Percentiles rank a stretch among this genome's conserved stretches.
Conservation (phyloP, 441 rosid species). For the Jatropha multifida region DNA sequence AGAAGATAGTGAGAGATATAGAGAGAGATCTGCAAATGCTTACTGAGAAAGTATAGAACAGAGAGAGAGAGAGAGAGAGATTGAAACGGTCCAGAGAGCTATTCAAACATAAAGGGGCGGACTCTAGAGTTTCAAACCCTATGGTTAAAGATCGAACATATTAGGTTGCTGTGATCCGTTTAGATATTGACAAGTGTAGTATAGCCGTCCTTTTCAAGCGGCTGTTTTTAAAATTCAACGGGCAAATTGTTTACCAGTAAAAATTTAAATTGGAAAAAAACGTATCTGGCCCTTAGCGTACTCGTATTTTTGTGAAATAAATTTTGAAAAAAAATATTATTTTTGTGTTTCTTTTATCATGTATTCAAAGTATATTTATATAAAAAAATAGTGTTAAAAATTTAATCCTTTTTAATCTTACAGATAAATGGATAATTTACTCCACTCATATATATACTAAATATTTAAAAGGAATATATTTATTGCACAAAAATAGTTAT, state of each 20-base stretch:
- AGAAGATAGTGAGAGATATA: constrained; percentile 11
- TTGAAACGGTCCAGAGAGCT: constrained; percentile 49
- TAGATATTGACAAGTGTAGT: constrained; percentile 25
- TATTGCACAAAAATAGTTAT: too few species aligned
- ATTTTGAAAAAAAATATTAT: too few species aligned
- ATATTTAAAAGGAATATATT: too few species aligned
- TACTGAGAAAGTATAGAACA: constrained; percentile 12
- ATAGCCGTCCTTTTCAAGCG: constrained; percentile 38
- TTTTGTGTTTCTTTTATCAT: too few species aligned
- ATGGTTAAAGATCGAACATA: constrained; percentile 36
- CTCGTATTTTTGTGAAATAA: too few species aligned
- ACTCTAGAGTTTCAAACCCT: constrained; percentile 51
- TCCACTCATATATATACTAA: too few species aligned
- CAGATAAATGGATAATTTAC: too few species aligned
- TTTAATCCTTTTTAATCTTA: too few species aligned
- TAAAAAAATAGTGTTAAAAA: too few species aligned
- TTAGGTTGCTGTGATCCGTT: constrained; percentile 23
- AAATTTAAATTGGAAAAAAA: too few species aligned
- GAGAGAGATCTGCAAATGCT: constrained; percentile 33
- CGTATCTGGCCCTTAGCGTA: too few species aligned
- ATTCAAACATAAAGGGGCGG: constrained; percentile 74
- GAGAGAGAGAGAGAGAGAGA: constrained; percentile 24
- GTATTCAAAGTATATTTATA: too few species aligned
- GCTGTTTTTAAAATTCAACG: constrained; percentile 39
- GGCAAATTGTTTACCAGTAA: constrained; percentile 23